Base-by-base conservation (phyloP, 140 eudicot genomes). In the Stevia rebaudiana region DNA sequence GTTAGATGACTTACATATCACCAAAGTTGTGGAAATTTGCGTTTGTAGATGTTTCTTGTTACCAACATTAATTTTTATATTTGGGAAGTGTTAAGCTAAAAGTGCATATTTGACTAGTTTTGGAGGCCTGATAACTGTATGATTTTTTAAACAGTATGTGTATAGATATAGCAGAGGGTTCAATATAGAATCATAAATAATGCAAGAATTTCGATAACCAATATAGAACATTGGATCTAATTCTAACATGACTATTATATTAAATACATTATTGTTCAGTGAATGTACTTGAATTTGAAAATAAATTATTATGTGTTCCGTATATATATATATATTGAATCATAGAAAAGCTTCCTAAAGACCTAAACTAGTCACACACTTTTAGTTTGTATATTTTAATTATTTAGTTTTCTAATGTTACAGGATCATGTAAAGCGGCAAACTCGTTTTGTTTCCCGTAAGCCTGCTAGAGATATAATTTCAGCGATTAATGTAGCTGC, bases 391-490 rank as follows among this genome's bases (percentile, higher is more conserved):
- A 23, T 21, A 43, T 3, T 58, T 62, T 42, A 67, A 49, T 51
- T 15, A 17, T 23, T 39, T 63, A 22, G 18, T 69, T 6, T 33
- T 8, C 56, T 49, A 52, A 58, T 70, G 49, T 75, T 52, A 47
- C 79, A 94, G 99, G 97, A 94, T 73, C 79, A 83, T 76, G 95
- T 94, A 39, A 83, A 78, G 70, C 74, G 99, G 57, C 99, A 94
- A 83, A 94, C 99, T 65, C 95, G 99, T 65, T 94, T 94, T 69
- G 90, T 94, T 74, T 94, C 99, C 44, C 88, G 95, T 56, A 72
- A 83, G 63, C 94, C 97, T 46, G 88, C 99, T 69, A 74, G 70
- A 63, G 92, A 75, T 47, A 81, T 88, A 52, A 76, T 85, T 49
- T 68, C 84, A 62, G 82, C 95, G 4, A 78, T 94, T 74, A 81